Base-by-base conservation (phyloP, 305 asterid genomes). In the Solanum chacoense region DNA sequence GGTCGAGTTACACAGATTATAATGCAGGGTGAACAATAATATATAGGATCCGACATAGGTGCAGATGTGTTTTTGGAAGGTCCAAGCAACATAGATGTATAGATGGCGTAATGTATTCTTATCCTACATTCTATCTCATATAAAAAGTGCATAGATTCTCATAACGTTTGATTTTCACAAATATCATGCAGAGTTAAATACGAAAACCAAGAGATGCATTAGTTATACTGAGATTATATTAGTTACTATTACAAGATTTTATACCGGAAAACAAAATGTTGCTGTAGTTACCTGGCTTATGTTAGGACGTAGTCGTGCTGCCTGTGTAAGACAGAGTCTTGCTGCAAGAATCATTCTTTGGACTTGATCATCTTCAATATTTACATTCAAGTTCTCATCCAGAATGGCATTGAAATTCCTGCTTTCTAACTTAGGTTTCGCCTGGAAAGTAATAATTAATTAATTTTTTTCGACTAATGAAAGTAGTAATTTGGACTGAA, bases 291-390 rank as follows among this genome's bases (percentile, higher is more conserved):
- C 99, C 97, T 95, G 97, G 87, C 85, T 89, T 93, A 95, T 95
- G 55, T 94, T 93, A 76, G 99, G 99, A 50, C 99, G 99, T 77
- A 93, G 94, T 40, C 99, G 89, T 29, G 99, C 95, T 86, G 99
- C 93, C 90, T 93, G 99, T 89, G 94, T 95, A 78, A 97, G 95
- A 89, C 99, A 97, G 22, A 92, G 91, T 65, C 92, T 91, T 37
- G 99, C 98, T 67, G 98, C 99, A 45, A 87, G 87, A 90, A 91
- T 96, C 96, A 97, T 90, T 91, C 95, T 93, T 71, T 93, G 93
- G 94, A 93, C 90, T 90, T 94, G 93, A 87, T 89, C 92, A 87
- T 90, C 94, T 42, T 95, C 90, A n/a, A 94, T 85, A 32, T 89
- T 88, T 31, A 90, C 89, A 11, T 91, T 92, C 91, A 96, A 88